phyloP scores from a whole-genome alignment of 805 yeast species.

The Yamadazyma sp. region DNA sequence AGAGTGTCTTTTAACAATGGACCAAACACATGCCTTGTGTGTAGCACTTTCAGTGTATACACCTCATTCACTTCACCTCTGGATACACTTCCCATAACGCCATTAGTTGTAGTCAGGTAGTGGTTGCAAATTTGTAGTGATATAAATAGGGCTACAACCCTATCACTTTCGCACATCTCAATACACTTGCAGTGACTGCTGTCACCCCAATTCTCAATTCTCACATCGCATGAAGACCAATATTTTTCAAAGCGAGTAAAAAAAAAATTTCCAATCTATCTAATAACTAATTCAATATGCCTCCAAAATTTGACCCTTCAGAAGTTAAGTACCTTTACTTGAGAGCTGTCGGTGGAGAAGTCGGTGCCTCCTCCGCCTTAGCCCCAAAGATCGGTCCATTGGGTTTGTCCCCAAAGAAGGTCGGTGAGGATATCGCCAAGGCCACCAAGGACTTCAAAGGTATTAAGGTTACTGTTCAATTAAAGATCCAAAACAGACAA shows the following conservation, averaged over 20 bases:
- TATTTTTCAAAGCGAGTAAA: slow-evolving; percentile 9
- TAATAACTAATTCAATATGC: slow-evolving; percentile 51
- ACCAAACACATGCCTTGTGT: too few species aligned
- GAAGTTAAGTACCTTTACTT: slow-evolving; percentile 98
- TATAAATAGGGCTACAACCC: slow-evolving; percentile 7
- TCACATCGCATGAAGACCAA: slow-evolving; percentile 1
- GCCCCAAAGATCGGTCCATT: slow-evolving; percentile 99
- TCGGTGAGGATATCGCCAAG: slow-evolving; percentile 99
- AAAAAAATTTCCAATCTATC: slow-evolving; percentile 17
- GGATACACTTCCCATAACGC: too few species aligned
- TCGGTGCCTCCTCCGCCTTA: slow-evolving; percentile 98
- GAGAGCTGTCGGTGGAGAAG: slow-evolving; percentile 99
- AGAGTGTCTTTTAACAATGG: too few species aligned
- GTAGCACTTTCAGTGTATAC: too few species aligned
- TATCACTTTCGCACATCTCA: too few species aligned
- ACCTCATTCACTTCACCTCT: too few species aligned
- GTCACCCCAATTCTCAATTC: too few species aligned
- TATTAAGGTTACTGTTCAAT: slow-evolving; percentile 97
- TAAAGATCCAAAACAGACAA: slow-evolving; percentile 99
- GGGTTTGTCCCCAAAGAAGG: slow-evolving; percentile 99
- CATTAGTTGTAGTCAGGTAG: too few species aligned
- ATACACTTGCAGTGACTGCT: too few species aligned
- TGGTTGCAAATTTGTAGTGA: too few species aligned
- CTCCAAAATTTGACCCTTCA: slow-evolving; percentile 98
- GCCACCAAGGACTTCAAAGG: slow-evolving; percentile 99